phyloP scores from a whole-genome alignment of 345 rosid species.

The Melaleuca alternifolia region DNA sequence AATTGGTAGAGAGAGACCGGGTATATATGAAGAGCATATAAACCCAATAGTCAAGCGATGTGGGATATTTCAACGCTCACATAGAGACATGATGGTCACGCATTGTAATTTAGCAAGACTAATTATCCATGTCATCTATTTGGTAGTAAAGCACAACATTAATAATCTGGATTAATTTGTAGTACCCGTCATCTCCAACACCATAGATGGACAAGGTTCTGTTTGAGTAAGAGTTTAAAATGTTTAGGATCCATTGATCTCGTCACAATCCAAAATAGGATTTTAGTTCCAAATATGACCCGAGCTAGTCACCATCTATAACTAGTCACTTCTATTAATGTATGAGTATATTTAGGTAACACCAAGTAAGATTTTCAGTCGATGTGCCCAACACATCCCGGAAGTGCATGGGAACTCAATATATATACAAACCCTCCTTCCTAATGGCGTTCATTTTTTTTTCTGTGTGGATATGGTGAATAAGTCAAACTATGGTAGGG shows the following conservation, averaged over 20 bases:
- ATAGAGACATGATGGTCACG: background rate
- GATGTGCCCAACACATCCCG: too few relatives aligned
- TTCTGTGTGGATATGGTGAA: too few relatives aligned
- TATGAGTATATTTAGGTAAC: background rate
- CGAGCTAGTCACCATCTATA: background rate
- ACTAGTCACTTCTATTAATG: background rate
- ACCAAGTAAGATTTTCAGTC: background rate
- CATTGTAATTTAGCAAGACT: background rate
- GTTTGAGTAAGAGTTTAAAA: background rate
- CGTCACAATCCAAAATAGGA: background rate
- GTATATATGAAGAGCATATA: background rate
- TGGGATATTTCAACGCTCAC: background rate
- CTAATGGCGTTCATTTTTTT: too few relatives aligned
- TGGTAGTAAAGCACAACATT: background rate
- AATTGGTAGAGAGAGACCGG: background rate
- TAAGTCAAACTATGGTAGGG: too few relatives aligned
- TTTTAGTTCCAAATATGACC: background rate
- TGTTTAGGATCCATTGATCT: background rate
- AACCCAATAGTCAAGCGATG: background rate
- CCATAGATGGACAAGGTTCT: background rate
- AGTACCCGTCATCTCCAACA: background rate
- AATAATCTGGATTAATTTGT: background rate
- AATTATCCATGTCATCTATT: background rate
- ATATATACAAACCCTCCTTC: too few relatives aligned
- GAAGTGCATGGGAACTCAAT: too few relatives aligned